phyloP scores from a whole-genome alignment of 2,329 filamentous ascomycete genomes.

The Aschersonia sp. region DNA sequence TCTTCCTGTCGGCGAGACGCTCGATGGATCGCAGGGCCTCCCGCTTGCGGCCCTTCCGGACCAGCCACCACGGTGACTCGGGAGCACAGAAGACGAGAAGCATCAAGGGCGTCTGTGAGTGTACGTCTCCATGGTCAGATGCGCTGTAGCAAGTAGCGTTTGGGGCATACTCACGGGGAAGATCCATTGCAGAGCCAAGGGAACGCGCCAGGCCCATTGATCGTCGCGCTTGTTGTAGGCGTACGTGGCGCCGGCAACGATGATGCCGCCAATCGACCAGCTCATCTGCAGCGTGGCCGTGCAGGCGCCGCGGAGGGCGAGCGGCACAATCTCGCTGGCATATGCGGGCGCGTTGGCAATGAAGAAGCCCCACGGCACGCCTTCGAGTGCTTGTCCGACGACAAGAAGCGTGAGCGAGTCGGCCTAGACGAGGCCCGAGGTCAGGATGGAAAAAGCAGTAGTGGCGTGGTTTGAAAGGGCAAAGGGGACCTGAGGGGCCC shows the following conservation, averaged over 20 bases:
- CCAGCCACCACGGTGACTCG: neutral
- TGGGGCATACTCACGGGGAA: conserved; percentile 22
- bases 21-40: conserved; percentile 27
- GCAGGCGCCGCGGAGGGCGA: conserved; percentile 37
- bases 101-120: conserved; percentile 28
- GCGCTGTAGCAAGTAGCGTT: neutral
- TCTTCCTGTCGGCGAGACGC: conserved; percentile 25
- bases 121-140: neutral
- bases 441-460: neutral
- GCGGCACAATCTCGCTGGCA: conserved; percentile 43
- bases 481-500: too few relatives aligned
- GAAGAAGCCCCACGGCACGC: conserved; percentile 48
- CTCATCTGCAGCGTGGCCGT: conserved; percentile 51
- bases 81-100: conserved; percentile 18
- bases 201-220: conserved; percentile 21
- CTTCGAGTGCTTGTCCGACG: conserved; percentile 40
- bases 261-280: conserved; percentile 47
- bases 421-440: conserved; percentile 1
- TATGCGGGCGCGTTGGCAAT: conserved; percentile 49
- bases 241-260: conserved; percentile 40
- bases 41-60: neutral
- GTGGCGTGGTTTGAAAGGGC: too few relatives aligned
- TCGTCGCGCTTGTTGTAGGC: conserved; percentile 25
- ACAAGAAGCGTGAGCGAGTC: conserved; percentile 26
- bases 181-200: conserved; percentile 43